These are phyloP conservation scores for Vitis hybrid DNA, from an alignment of 177 flowering plant genomes.

Conservation along the genomic window DNA sequence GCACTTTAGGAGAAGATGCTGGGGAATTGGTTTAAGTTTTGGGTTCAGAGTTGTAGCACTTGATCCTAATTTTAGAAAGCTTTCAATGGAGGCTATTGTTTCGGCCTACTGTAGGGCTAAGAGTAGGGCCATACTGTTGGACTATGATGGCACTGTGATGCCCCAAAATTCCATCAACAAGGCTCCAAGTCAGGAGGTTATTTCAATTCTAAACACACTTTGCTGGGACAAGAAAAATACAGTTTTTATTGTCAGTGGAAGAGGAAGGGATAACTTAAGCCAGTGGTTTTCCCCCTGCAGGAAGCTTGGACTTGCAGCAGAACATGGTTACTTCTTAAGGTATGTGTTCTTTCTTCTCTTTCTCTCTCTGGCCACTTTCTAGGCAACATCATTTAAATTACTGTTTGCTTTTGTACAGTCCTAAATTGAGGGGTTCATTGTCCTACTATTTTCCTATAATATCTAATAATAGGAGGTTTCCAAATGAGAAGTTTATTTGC, in stretches of 20 bases:
- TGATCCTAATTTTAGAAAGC: slow-evolving; percentile 45
- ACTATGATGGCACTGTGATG: slow-evolving; percentile 51
- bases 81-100: slow-evolving; percentile 34
- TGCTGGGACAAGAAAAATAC: slow-evolving; percentile 34
- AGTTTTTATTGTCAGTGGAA: slow-evolving; percentile 45
- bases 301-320: slow-evolving; percentile 48
- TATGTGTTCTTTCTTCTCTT: slow-evolving; percentile 4
- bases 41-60: slow-evolving; percentile 45
- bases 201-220: slow-evolving; percentile 34
- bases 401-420: too few species aligned
- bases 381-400: too few species aligned
- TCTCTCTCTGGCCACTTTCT: background rate
- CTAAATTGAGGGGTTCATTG: too few species aligned
- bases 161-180: slow-evolving; percentile 34
- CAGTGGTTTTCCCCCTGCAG: slow-evolving; percentile 40
- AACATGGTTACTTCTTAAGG: slow-evolving; percentile 46
- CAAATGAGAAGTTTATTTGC: too few species aligned
- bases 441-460: too few species aligned
- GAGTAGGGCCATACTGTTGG: slow-evolving; percentile 45
- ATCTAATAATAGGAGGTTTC: too few species aligned
- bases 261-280: slow-evolving; percentile 38
- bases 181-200: slow-evolving; percentile 29
- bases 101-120: slow-evolving; percentile 30
- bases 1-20: slow-evolving; percentile 47
- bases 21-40: slow-evolving; percentile 54